phyloP scores from a whole-genome alignment of 176 grass and related monocot species.

The Aegilops speltoides region DNA sequence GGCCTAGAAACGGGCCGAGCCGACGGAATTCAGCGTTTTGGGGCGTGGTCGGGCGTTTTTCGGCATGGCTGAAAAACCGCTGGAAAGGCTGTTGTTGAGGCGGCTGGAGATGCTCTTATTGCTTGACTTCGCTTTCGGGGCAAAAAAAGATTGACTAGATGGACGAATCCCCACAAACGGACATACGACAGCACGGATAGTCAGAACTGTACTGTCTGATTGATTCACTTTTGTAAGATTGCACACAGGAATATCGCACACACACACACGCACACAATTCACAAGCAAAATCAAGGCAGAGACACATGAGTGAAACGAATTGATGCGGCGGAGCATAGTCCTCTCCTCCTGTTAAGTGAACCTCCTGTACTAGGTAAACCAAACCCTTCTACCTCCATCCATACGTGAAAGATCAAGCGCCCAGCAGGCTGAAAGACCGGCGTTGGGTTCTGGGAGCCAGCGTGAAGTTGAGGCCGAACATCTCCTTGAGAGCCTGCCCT shows the following conservation, averaged over 20 bases:
- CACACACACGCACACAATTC: background rate
- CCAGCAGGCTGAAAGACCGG: constrained; percentile 51
- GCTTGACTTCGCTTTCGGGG: too few species aligned
- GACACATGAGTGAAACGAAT: constrained; percentile 25
- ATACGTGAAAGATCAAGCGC: constrained; percentile 15
- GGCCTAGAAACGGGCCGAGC: too few species aligned
- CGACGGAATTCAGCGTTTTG: too few species aligned
- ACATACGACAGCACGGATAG: background rate
- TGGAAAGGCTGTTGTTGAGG: too few species aligned
- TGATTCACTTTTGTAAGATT: constrained; percentile 22
- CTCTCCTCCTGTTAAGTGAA: constrained; percentile 37
- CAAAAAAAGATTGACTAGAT: too few species aligned
- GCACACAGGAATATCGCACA: constrained; percentile 21
- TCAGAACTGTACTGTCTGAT: constrained; percentile 22
- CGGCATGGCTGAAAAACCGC: too few species aligned
- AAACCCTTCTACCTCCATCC: constrained; percentile 11
- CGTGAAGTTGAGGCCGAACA: constrained; percentile 83
- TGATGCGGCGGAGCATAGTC: constrained; percentile 21
- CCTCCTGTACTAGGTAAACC: constrained; percentile 25
- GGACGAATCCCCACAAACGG: background rate
- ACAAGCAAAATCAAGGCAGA: constrained; percentile 15
- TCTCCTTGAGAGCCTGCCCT: constrained; percentile 65
- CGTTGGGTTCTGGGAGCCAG: constrained; percentile 40
- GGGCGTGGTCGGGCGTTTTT: too few species aligned
- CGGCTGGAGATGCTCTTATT: too few species aligned